Conservation (phyloP, 495 filamentous ascomycete genomes). For the Entonaema liquescens region DNA sequence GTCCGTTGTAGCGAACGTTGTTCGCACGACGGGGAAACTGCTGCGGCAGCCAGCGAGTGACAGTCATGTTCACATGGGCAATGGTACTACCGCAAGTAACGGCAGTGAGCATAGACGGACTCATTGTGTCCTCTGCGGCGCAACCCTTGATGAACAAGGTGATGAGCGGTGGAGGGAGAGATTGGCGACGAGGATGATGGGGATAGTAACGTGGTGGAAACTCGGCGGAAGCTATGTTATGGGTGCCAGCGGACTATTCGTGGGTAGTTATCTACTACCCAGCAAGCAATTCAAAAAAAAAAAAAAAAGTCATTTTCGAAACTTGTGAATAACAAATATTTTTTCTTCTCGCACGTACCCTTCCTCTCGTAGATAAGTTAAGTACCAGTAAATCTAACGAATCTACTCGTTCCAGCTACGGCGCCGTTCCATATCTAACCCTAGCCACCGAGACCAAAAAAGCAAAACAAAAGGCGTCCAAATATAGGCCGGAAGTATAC, state of each 20-base stretch:
- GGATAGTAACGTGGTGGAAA: constrained; percentile 17
- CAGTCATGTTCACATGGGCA: not conserved
- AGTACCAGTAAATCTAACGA: not conserved
- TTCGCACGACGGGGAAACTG: constrained; percentile 84
- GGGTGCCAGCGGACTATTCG: constrained; percentile 61
- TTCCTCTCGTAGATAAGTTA: not conserved
- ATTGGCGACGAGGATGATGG: constrained; percentile 42
- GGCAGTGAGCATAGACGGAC: not conserved
- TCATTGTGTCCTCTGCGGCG: constrained; percentile 60
- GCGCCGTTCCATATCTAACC: not conserved
- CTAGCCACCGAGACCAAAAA: not conserved
- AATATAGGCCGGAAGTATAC: not conserved
- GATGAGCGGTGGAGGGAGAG: constrained; percentile 61
- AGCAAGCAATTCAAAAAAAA: not conserved
- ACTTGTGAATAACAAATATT: not conserved
- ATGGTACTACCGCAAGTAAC: not conserved
- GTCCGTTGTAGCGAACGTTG: constrained; percentile 92
- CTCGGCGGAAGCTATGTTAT: constrained; percentile 54
- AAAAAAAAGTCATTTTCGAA: not conserved
- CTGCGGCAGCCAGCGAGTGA: constrained; percentile 49
- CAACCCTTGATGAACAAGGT: constrained; percentile 57
- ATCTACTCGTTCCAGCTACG: not conserved
- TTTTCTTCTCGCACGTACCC: not conserved
- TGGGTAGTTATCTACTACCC: constrained; percentile 37
- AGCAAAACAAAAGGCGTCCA: not conserved